phyloP scores from a whole-genome alignment of 2,329 filamentous ascomycete species.

The Nemania bipapillata region DNA sequence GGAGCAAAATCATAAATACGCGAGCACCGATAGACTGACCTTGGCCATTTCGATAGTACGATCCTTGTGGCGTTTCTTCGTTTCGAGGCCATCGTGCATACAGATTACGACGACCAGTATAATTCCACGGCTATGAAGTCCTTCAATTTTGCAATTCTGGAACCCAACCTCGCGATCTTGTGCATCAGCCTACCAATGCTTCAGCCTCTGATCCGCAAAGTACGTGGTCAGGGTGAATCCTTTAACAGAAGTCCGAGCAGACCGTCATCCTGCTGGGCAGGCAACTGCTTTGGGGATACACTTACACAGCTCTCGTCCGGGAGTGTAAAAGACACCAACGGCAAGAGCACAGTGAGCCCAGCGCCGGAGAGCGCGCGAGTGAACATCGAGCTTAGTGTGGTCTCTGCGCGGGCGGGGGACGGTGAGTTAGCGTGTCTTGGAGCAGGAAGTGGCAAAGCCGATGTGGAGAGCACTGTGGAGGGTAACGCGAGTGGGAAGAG shows the following conservation, averaged over 20 bases:
- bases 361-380: not conserved
- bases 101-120: conserved; percentile 30
- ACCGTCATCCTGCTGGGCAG: not conserved
- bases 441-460: not conserved
- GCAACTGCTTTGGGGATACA: not conserved
- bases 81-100: conserved; percentile 27
- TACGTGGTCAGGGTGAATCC: not conserved
- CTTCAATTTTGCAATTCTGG: conserved; percentile 45
- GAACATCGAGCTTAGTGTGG: not conserved
- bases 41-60: conserved; percentile 1
- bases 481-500: not conserved
- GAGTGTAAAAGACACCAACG: not conserved
- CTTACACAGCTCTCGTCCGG: not conserved
- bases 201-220: conserved; percentile 41
- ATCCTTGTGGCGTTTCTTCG: conserved; percentile 30
- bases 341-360: not conserved
- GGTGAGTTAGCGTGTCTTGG: not conserved
- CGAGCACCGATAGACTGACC: not conserved
- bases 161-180: conserved; percentile 55
- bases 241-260: not conserved
- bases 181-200: conserved; percentile 59
- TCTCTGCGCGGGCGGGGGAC: not conserved
- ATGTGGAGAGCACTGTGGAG: not conserved
- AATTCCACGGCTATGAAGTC: conserved; percentile 21
- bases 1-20: not conserved